These are phyloP conservation scores for Colletotrichum sp. DNA, from an alignment of 2,329 filamentous ascomycete genomes.

Conservation along the genomic window DNA sequence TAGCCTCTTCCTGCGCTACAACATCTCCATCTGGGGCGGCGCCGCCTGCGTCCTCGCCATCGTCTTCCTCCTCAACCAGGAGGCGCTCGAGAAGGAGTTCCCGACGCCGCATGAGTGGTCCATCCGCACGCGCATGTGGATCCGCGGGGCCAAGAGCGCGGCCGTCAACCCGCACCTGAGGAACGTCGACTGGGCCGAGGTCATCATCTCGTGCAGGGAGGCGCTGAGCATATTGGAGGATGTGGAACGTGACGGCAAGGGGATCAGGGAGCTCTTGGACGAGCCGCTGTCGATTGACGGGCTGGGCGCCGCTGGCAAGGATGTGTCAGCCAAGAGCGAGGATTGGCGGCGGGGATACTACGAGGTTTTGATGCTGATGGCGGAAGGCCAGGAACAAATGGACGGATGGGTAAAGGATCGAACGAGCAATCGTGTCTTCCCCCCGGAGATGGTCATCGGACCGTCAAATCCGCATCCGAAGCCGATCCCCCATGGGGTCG, in stretches of 20 bases:
- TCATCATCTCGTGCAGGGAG: conserved; percentile 64
- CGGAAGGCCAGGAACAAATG: conserved; percentile 78
- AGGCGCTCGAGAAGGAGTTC: conserved; percentile 75
- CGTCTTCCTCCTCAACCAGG: conserved; percentile 72
- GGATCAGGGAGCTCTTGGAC: conserved; percentile 60
- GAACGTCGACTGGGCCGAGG: conserved; percentile 70
- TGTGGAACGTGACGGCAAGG: conserved; percentile 69
- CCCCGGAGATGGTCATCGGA: conserved; percentile 76
- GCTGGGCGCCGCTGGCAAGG: conserved; percentile 60
- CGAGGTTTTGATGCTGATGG: conserved; percentile 79
- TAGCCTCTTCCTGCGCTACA: conserved; percentile 72
- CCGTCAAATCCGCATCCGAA: conserved; percentile 83
- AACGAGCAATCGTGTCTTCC: conserved; percentile 70
- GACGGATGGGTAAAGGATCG: conserved; percentile 80
- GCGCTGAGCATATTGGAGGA: conserved; percentile 75
- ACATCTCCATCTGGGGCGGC: conserved; percentile 68
- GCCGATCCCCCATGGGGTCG: conserved; percentile 70
- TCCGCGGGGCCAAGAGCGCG: conserved; percentile 68
- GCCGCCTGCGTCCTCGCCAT: conserved; percentile 65
- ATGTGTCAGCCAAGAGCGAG: conserved; percentile 78
- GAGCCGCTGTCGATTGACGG: conserved; percentile 60
- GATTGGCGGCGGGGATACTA: conserved; percentile 88
- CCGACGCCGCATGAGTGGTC: conserved; percentile 87
- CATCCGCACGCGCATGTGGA: conserved; percentile 70
- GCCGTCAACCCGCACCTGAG: conserved; percentile 59